Conservation (phyloP, 1,139 yeast genomes). For the Scheffersomyces insectosa region DNA sequence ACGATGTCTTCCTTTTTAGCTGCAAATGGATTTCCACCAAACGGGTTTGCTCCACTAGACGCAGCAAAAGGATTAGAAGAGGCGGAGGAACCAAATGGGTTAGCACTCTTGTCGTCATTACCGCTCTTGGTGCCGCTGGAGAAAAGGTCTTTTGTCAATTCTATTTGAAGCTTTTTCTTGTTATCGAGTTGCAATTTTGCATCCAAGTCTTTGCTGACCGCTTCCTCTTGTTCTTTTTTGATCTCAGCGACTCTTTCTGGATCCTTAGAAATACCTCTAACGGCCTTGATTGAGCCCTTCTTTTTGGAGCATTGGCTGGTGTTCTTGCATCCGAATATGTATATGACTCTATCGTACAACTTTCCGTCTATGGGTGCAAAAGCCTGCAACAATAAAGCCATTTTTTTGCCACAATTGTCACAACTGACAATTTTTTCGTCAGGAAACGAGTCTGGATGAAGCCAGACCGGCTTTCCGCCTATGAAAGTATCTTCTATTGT, state of each 20-base stretch:
- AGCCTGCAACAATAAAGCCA: conserved; percentile 77
- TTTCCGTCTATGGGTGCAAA: conserved; percentile 73
- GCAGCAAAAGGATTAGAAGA: conserved; percentile 23
- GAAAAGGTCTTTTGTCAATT: conserved; percentile 47
- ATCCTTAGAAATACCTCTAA: conserved; percentile 72
- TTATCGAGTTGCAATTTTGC: conserved; percentile 22
- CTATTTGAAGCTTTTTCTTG: conserved; percentile 32
- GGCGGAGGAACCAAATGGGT: conserved; percentile 29
- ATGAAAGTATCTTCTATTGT: conserved; percentile 72
- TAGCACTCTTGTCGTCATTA: conserved; percentile 8
- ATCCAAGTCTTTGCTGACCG: conserved; percentile 27
- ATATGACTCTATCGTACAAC: conserved; percentile 78
- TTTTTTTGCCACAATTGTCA: conserved; percentile 56
- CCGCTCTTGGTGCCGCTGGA: conserved; percentile 11
- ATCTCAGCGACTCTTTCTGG: conserved; percentile 44
- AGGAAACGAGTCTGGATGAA: conserved; percentile 59
- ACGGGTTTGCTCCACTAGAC: conserved; percentile 5
- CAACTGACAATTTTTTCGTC: conserved; percentile 54
- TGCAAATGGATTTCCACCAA: conserved; percentile 9
- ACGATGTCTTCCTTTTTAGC: neutral
- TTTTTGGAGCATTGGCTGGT: conserved; percentile 59
- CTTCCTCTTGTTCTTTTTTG: conserved; percentile 37
- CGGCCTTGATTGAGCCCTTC: conserved; percentile 68
- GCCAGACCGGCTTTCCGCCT: conserved; percentile 72
- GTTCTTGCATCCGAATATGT: conserved; percentile 73